Conservation (phyloP, 345 rosid genomes). For the Camelina sativa region DNA sequence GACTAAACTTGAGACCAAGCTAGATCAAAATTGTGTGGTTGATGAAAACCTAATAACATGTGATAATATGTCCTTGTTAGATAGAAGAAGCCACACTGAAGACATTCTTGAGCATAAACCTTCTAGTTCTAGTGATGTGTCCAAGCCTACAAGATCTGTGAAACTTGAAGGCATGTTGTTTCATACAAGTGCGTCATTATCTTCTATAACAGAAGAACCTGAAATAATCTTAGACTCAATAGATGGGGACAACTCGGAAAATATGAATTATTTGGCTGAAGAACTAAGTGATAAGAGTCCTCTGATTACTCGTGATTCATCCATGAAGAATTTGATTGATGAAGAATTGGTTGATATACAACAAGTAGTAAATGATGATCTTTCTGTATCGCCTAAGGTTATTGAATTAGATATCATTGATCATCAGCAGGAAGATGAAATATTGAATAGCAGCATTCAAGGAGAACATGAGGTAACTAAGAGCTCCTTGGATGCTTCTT, state of each 20-base stretch:
- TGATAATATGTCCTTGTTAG: conserved; percentile 11
- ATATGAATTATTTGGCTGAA: not conserved
- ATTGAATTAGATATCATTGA: conserved; percentile 1
- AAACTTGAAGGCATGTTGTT: conserved; percentile 27
- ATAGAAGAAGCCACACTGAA: conserved; percentile 1
- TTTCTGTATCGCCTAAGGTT: conserved; percentile 26
- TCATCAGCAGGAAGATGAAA: conserved; percentile 12
- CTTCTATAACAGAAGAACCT: conserved; percentile 45
- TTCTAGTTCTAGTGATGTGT: conserved; percentile 22
- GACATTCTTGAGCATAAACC: conserved; percentile 18
- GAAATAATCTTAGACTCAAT: conserved; percentile 23
- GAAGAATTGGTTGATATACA: conserved; percentile 23
- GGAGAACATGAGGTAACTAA: conserved; percentile 29
- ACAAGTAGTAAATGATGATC: conserved; percentile 1
- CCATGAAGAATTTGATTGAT: conserved; percentile 26
- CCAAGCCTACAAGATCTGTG: conserved; percentile 17
- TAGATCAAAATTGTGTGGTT: conserved; percentile 3
- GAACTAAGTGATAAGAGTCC: conserved; percentile 12
- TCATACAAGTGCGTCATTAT: conserved; percentile 42
- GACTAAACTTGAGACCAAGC: conserved; percentile 5
- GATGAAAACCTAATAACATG: not conserved
- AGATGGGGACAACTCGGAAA: conserved; percentile 2
- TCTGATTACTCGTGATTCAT: not conserved
- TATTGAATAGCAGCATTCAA: not conserved
- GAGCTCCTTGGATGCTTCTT: conserved; percentile 27